Base-by-base conservation (phyloP, 2,329 filamentous ascomycete species). In the Coccinonectria pachysandricola region DNA sequence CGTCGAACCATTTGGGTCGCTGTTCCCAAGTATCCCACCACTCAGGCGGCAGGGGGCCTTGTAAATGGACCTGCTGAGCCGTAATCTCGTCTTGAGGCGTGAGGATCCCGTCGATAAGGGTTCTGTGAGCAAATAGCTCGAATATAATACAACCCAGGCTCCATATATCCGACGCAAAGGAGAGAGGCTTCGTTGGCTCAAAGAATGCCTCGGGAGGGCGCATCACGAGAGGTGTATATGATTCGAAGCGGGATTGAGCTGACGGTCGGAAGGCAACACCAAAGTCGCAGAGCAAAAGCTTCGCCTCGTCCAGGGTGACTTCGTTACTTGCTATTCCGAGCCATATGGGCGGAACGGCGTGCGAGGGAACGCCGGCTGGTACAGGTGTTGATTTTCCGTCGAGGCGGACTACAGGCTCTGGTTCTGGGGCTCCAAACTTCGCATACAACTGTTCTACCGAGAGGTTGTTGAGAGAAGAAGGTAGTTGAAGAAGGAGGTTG, bases 121-220 rank as follows among this genome's bases (percentile, higher is more conserved):
- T 32, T 6, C 36, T 28, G 9, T 33, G 28, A 5, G 39, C 48
- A 8, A 62, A 32, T 11, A 60, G 46, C 9, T 31, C 28, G 48
- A 48, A 60, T 19, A 60, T 54, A 0, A 45, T 28, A 27, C 50
- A 59, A 1, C 44, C 49, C 4, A 60, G 47, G n/a, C 48, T 54
- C 57, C 54, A 60, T 10, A 59, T 55, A 20, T 60, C 55, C 2
- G 53, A 51, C 12, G 43, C 13, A 20, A 51, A 53, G 2, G 48
- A 47, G 6, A 59, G 43, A 9, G 55, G 44, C 10, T 21, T 46
- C 9, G 30, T 32, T 15, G 50, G 45, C 17, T 57, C 50, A 28
- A 61, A 60, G 9, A 41, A 39, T 14, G 39, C 39, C 36, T 60
- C 56, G 1, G 55, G 56, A 7, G 53, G 48, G 3, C 47, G 45